These are phyloP conservation scores for Aspergillus campestris DNA, from an alignment of 495 filamentous ascomycete species.

Conservation along the genomic window DNA sequence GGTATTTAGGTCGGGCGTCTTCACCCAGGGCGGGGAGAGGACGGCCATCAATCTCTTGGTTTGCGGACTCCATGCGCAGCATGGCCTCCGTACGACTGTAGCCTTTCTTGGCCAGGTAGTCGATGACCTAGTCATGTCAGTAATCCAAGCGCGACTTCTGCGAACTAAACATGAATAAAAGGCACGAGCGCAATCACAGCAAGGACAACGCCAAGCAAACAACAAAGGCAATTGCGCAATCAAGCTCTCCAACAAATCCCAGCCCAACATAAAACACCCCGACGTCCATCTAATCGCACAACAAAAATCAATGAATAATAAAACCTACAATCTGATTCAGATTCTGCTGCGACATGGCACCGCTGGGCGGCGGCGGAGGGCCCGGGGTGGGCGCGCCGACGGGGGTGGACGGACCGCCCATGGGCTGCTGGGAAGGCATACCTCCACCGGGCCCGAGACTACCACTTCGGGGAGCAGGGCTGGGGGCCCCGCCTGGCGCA, in stretches of 20 bases:
- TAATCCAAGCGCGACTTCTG: background rate
- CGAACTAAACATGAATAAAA: background rate
- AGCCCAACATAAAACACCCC: background rate
- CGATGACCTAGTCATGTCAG: conserved; percentile 61
- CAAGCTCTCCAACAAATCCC: background rate
- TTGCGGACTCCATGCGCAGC: conserved; percentile 81
- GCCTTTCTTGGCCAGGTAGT: conserved; percentile 93
- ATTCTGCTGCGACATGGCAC: conserved; percentile 69
- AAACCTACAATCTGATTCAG: conserved; percentile 87
- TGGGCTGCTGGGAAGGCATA: conserved; percentile 43
- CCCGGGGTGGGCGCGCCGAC: conserved; percentile 30
- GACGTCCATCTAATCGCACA: background rate
- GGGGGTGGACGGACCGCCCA: conserved; percentile 26
- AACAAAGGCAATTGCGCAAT: background rate
- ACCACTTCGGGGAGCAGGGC: conserved; percentile 41
- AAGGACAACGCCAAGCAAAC: background rate
- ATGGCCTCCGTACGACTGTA: conserved; percentile 89
- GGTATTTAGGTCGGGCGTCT: conserved; percentile 64
- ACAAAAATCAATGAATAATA: conserved; percentile 2
- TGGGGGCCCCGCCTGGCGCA: conserved; percentile 40
- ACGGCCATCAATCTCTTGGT: conserved; percentile 66
- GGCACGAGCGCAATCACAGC: too few relatives aligned
- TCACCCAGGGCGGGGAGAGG: conserved; percentile 61
- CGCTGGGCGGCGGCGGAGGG: conserved; percentile 32
- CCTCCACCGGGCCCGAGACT: conserved; percentile 45